These are phyloP conservation scores for Malassezia equina DNA, from an alignment of 1,284 basidiomycete species.

Conservation along the genomic window DNA sequence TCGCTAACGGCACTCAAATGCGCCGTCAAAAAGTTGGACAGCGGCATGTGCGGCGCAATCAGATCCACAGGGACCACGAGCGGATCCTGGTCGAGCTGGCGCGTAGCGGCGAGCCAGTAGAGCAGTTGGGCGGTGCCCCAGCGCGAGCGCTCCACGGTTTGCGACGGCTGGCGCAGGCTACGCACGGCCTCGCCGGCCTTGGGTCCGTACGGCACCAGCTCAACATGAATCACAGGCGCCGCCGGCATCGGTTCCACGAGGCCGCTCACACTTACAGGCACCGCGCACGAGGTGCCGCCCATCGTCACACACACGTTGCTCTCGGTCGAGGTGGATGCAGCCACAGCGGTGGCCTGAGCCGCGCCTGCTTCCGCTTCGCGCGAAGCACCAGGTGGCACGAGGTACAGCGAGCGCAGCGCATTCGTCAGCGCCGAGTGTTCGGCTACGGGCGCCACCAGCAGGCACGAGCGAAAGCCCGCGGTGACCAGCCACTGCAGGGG, in stretches of 20 bases:
- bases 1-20: constrained; percentile 25
- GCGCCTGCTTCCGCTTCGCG: constrained; percentile 14
- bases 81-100: constrained; percentile 38
- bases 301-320: constrained; percentile 30
- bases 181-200: constrained; percentile 18
- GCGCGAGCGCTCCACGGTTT: not conserved
- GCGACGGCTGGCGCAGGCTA: constrained; percentile 7
- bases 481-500: constrained; percentile 39
- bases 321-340: constrained; percentile 19
- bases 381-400: constrained; percentile 23
- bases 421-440: constrained; percentile 31
- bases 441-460: constrained; percentile 39
- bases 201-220: constrained; percentile 38
- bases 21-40: constrained; percentile 28
- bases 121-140: constrained; percentile 43
- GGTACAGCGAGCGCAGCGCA: constrained; percentile 35
- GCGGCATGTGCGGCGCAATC: constrained; percentile 32
- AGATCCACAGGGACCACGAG: constrained; percentile 44
- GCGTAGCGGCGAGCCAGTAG: constrained; percentile 41
- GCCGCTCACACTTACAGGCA: not conserved
- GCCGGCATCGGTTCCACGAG: not conserved
- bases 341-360: constrained; percentile 16
- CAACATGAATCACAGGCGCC: constrained; percentile 26
- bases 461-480: constrained; percentile 31
- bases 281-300: constrained; percentile 12